Evolutionary conservation across 2,329 filamentous ascomycete genomes (phyloP).

Genomic region (Aspergillus sp.): DNA sequence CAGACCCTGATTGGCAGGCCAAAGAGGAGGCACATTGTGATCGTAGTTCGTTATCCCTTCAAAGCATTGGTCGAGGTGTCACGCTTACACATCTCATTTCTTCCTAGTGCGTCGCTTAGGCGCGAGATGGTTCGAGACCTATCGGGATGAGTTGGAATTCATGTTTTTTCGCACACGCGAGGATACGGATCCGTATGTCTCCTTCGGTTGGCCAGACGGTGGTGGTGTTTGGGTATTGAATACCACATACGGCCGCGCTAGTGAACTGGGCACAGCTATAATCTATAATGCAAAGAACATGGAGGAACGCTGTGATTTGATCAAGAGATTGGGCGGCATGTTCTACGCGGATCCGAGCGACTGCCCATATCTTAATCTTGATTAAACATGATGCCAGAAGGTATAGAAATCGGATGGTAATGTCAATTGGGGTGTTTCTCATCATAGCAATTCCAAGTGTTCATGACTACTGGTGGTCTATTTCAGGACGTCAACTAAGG

Average conservation of each 20-base stretch:
- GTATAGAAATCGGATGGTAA: too few species aligned
- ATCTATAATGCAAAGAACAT: slow-evolving; percentile 13
- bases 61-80: not conserved
- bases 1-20: slow-evolving; percentile 4
- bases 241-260: slow-evolving; percentile 7
- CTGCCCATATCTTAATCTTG: slow-evolving; percentile 17
- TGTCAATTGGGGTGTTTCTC: too few species aligned
- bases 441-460: too few species aligned
- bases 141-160: not conserved
- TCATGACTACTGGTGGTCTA: too few species aligned
- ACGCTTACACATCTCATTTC: not conserved
- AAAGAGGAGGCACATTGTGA: slow-evolving; percentile 18
- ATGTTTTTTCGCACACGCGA: not conserved
- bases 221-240: slow-evolving; percentile 18
- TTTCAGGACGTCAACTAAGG: too few species aligned
- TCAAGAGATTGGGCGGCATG: slow-evolving; percentile 14
- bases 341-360: slow-evolving; percentile 17
- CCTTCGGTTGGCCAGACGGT: slow-evolving; percentile 14
- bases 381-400: too few species aligned
- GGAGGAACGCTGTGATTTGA: slow-evolving; percentile 16
- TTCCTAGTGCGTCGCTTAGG: slow-evolving; percentile 15
- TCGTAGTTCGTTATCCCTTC: slow-evolving; percentile 7
- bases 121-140: slow-evolving; percentile 9
- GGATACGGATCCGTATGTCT: not conserved
- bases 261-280: not conserved